Base-by-base conservation (phyloP, 345 rosid genomes). In the Salix viminalis region DNA sequence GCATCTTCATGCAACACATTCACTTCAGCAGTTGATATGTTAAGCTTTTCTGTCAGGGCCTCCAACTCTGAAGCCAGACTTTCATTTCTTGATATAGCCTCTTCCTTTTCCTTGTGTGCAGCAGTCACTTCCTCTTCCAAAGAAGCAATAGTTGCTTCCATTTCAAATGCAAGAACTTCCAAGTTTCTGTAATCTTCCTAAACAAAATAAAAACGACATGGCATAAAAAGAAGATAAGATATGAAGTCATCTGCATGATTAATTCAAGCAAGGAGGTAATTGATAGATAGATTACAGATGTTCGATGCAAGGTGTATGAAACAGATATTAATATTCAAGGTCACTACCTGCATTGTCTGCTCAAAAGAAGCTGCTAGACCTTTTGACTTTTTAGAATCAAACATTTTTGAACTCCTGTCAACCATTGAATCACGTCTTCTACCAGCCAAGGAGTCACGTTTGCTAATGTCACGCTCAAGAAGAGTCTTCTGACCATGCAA, bases 101-200 rank as follows among this genome's bases (percentile, higher is more conserved):
- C 91, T 80, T 85, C 94, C 75, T 83, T 93, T 68, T 88, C 95
- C 21, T 85, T 83, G 67, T 72, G 77, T 66, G 88, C 92, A 72
- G 84, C 74, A 50, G 84, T 89, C 74, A 92, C 79, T 81, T 91
- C 86, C 81, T 89, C 96, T 77, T 91, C 97, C 81, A 93, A 77
- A 76, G 97, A 88, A 84, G 90, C 96, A 83, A 91, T 90, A 67
- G 92, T 86, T 83, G 94, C 81, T 81, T 95, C 97, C 99, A 91
- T 91, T 82, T 95, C 97, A 90, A 91, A 90, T 70, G 94, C 93
- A 80, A 88, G 91, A 79, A 90, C 89, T 87, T 93, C 99, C 80
- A 95, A 83, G 80, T 86, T 83, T 76, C 50, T 84, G 81, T 87
- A 88, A 5, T 93, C 96, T 75, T 92, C 99, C 99, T 95, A 80